Conservation (phyloP, 305 asterid species). For the Solanum hybrid region DNA sequence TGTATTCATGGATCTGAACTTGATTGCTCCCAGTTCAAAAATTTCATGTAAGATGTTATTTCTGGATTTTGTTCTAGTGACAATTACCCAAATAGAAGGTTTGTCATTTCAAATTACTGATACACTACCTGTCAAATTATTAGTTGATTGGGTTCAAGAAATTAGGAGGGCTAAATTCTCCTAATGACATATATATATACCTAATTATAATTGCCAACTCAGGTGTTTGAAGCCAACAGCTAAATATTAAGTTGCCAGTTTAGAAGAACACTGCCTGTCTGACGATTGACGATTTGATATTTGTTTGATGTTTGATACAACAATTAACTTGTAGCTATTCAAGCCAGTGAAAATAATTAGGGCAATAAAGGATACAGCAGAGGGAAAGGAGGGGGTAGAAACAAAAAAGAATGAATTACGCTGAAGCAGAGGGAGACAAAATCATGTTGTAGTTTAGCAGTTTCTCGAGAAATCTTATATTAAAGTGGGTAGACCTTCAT, state of each 20-base stretch:
- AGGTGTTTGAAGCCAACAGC: background rate
- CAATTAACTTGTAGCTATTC: background rate
- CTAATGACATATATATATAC: background rate
- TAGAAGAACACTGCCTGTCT: background rate
- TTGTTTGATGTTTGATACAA: background rate
- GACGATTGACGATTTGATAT: background rate
- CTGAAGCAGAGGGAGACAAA: background rate
- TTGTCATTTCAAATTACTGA: background rate
- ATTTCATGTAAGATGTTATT: background rate
- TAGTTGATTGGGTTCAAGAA: background rate
- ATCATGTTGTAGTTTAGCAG: background rate
- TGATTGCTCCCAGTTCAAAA: background rate
- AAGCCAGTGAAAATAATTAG: background rate
- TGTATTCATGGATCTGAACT: background rate
- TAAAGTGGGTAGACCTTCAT: background rate
- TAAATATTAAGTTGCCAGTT: background rate
- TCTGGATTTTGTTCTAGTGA: background rate
- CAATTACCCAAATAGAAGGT: background rate
- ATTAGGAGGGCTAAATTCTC: background rate
- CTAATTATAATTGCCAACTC: background rate
- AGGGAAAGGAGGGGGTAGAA: background rate
- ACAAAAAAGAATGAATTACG: background rate
- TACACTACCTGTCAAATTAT: background rate
- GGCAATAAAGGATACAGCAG: background rate
- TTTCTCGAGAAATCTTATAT: background rate